Conservation (phyloP, 225 moss, liverwort and hornwort species). For the Takakia lepidozioides region DNA sequence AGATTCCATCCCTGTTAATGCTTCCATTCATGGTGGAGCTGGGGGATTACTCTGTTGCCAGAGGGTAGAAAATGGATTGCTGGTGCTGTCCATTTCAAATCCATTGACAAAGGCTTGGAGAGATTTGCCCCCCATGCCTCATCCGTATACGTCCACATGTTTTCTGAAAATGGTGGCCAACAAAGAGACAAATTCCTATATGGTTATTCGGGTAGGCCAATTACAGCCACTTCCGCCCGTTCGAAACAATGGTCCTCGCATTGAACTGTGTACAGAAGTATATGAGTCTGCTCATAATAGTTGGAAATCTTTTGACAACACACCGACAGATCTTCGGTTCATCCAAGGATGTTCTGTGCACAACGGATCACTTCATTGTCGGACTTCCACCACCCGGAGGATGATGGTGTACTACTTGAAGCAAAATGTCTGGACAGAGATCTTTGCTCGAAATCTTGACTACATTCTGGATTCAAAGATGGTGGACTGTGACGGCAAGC, state of each 20-base stretch:
- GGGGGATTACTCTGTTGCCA: constrained; percentile 51
- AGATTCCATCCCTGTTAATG: constrained; percentile 51
- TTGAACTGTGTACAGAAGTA: constrained; percentile 52
- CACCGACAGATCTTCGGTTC: constrained; percentile 37
- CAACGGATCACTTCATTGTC: constrained; percentile 42
- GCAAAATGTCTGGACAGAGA: constrained; percentile 32
- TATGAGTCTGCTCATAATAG: constrained; percentile 26
- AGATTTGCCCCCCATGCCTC: constrained; percentile 53
- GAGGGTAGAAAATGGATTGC: constrained; percentile 45
- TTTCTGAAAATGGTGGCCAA: constrained; percentile 43
- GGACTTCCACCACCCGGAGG: constrained; percentile 48
- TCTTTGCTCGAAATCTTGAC: constrained; percentile 41
- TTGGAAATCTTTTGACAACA: constrained; percentile 34
- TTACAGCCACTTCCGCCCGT: constrained; percentile 43
- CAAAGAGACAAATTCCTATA: constrained; percentile 11
- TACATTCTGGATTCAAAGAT: constrained; percentile 47
- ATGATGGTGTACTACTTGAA: constrained; percentile 32
- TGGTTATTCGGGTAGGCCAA: constrained; percentile 45
- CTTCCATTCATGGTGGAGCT: constrained; percentile 46
- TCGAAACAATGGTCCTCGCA: constrained; percentile 35
- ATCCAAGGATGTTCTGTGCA: constrained; percentile 43
- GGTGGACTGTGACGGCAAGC: constrained; percentile 43
- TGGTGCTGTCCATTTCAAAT: constrained; percentile 46
- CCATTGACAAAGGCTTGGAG: constrained; percentile 48
- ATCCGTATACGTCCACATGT: constrained; percentile 46